Evolutionary conservation across 2,329 filamentous ascomycete genomes (phyloP), one percentile per base, ranked within the genome.

Genomic region (Colletotrichum chlorophyti): DNA sequence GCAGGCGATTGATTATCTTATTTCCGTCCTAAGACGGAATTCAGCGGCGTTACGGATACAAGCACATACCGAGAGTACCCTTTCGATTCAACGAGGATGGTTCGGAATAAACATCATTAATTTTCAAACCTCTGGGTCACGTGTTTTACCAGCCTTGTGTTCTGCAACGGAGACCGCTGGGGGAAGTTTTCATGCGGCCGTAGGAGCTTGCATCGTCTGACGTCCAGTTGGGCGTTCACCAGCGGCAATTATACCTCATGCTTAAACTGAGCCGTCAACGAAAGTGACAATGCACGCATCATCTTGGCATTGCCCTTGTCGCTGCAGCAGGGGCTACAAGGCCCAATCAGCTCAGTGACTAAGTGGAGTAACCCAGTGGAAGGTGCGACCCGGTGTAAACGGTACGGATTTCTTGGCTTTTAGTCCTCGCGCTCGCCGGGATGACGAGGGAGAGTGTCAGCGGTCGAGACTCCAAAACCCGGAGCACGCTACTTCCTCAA

Each of bases 1-100:
- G 26, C 50, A 17, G 45, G 32, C 37, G 15, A 21, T n/a, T n/a
- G n/a, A n/a, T n/a, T n/a, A n/a, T n/a, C n/a, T n/a, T n/a, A n/a
- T n/a, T n/a, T n/a, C n/a, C n/a, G n/a, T n/a, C n/a, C 24, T 38
- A 40, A 24, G 15, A 45, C 11, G 38, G 45, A 17, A 50, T 26
- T 29, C 52, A 21, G 38, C 31, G 57, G 57, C 38, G 57, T 59
- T 55, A 40, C 2, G 51, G 57, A 45, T 51, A 55, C 31, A 26
- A 38, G 15, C 24, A 47, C 40, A 37, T 45, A 45, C 38, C 52
- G 45, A 59, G 43, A 45, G 49, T 40, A 57, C 21, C 21, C 17
- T 23, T 40, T 41, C 14, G 37, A 32, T 55, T 43, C 31, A 23
- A 42, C n/a, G 38, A 15, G 45, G 35, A 19, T 32, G 17, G 6